These are phyloP conservation scores for Opeltia flavorubescens DNA, from an alignment of 495 filamentous ascomycete species.

Conservation along the genomic window DNA sequence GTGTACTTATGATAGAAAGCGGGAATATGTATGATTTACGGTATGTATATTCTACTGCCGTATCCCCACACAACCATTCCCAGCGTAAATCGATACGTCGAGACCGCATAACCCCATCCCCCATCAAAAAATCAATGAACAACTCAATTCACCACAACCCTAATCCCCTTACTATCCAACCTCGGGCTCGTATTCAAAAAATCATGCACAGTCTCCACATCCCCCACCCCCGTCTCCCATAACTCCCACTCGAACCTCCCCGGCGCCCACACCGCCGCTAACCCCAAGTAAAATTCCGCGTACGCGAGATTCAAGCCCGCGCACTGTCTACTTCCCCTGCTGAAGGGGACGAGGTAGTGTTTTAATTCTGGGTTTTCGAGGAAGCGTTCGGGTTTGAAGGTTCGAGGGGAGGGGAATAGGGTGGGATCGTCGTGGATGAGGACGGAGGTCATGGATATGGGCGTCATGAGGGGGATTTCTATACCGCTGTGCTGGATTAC, in stretches of 20 bases:
- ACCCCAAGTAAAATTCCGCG: constrained; percentile 11
- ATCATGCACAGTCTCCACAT: constrained; percentile 16
- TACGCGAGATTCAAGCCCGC: constrained; percentile 12
- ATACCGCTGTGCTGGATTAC: constrained; percentile 7
- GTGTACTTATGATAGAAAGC: too few relatives aligned
- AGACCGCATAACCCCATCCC: too few relatives aligned
- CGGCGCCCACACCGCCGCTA: constrained; percentile 12
- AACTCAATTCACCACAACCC: constrained; percentile 7
- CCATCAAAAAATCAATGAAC: too few relatives aligned
- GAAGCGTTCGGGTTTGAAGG: constrained; percentile 33
- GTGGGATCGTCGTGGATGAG: constrained; percentile 19
- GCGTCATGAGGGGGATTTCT: constrained; percentile 2
- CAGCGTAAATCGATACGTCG: too few relatives aligned
- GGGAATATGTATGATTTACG: too few relatives aligned
- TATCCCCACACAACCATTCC: too few relatives aligned
- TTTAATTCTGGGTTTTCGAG: neutral
- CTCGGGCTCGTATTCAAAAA: constrained; percentile 10
- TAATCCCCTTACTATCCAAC: constrained; percentile 11
- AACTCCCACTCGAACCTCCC: constrained; percentile 11
- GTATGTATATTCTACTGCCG: too few relatives aligned
- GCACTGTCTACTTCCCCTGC: constrained; percentile 10
- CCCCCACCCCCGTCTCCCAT: constrained; percentile 9
- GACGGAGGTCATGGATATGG: constrained; percentile 4
- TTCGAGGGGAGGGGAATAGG: constrained; percentile 20
- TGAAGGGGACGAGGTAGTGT: constrained; percentile 10